Evolutionary conservation across 352 stramenopile species (phyloP).

Genomic region (Phytopythium montanum): DNA sequence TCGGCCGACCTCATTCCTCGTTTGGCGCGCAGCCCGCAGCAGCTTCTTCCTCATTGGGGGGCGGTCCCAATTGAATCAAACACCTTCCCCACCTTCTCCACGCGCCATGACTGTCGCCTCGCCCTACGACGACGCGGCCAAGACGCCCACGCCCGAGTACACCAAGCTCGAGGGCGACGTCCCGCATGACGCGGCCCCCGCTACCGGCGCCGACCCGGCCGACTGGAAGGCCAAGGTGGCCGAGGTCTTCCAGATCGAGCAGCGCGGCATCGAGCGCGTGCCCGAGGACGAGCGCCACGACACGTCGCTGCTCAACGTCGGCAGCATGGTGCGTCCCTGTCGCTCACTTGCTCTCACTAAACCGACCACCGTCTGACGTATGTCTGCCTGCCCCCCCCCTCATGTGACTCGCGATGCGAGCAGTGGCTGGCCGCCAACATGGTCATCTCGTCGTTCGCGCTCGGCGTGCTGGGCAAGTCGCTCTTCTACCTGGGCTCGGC

Average conservation of each 20-base stretch:
- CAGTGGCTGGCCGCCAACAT: conserved; percentile 41
- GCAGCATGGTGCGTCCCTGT: conserved; percentile 22
- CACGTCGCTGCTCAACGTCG: conserved; percentile 33
- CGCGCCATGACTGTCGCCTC: background rate
- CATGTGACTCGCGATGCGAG: too few relatives aligned
- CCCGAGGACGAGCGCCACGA: conserved; percentile 40
- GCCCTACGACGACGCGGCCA: conserved; percentile 7
- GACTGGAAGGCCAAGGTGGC: conserved; percentile 14
- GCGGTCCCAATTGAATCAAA: conserved; percentile 9
- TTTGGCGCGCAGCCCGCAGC: background rate
- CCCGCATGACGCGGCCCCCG: background rate
- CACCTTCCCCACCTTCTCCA: background rate
- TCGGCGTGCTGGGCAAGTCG: conserved; percentile 43
- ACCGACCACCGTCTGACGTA: background rate
- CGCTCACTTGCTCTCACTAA: too few relatives aligned
- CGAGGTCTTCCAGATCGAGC: conserved; percentile 21
- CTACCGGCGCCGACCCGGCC: background rate
- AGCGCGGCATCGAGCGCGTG: conserved; percentile 43
- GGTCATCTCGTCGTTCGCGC: conserved; percentile 41
- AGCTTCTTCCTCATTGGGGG: background rate
- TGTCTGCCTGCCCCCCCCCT: too few relatives aligned
- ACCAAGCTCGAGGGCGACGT: conserved; percentile 21
- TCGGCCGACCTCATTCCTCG: conserved; percentile 2
- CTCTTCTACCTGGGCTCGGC: conserved; percentile 34
- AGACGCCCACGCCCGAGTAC: conserved; percentile 15